Evolutionary conservation across 2,329 filamentous ascomycete genomes (phyloP).

Genomic region (Dryadomyces sulphureus): DNA sequence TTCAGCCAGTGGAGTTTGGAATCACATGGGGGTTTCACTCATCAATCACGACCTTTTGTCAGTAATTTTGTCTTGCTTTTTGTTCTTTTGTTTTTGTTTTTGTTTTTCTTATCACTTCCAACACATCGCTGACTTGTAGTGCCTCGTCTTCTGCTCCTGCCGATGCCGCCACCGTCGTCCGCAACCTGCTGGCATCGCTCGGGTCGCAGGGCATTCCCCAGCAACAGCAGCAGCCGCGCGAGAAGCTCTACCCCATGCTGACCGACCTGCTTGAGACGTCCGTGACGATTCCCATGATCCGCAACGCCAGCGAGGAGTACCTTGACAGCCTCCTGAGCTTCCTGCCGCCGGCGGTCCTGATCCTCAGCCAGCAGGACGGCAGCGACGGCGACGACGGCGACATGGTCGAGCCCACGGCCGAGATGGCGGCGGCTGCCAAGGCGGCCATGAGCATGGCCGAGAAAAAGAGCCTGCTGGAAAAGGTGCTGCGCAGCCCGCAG

Average conservation of each 20-base stretch:
- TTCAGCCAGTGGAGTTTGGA: not conserved
- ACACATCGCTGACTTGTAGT: conserved; percentile 24
- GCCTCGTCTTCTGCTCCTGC: conserved; percentile 37
- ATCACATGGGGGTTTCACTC: not conserved
- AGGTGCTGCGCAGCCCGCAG: conserved; percentile 78
- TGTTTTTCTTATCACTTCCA: no score
- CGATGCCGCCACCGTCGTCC: conserved; percentile 66
- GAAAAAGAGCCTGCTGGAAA: conserved; percentile 68
- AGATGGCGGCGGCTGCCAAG: conserved; percentile 57
- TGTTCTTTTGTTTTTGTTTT: not conserved
- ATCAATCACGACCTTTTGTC: not conserved
- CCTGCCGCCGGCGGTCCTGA: conserved; percentile 64
- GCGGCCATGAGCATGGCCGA: conserved; percentile 57
- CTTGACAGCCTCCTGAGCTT: conserved; percentile 63
- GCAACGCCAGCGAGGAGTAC: conserved; percentile 45
- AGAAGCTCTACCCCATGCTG: conserved; percentile 65
- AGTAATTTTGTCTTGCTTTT: not conserved
- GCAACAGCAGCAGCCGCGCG: conserved; percentile 27
- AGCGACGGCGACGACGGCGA: conserved; percentile 31
- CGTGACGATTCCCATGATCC: conserved; percentile 64
- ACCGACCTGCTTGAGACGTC: conserved; percentile 70
- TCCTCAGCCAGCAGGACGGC: conserved; percentile 56
- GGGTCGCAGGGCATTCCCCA: conserved; percentile 27
- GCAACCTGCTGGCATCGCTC: conserved; percentile 78
- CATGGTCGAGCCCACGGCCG: conserved; percentile 47